phyloP scores from a whole-genome alignment of 352 stramenopile genomes.

The Peronospora belbahrii region DNA sequence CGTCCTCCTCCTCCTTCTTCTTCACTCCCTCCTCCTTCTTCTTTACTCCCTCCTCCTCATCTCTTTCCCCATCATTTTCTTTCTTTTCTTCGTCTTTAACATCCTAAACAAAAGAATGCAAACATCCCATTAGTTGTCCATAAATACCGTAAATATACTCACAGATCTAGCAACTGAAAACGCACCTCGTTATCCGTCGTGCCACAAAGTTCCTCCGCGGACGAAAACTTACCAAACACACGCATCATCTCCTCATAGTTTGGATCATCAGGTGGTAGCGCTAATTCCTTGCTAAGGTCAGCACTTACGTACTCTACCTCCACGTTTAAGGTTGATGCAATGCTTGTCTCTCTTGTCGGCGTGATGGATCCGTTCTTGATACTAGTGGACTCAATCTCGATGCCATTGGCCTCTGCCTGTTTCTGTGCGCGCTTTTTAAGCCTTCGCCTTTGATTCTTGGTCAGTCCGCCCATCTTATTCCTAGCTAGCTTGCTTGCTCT shows the following conservation, averaged over 20 bases:
- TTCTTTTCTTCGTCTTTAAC: conserved; percentile 20
- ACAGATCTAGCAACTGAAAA: too few relatives aligned
- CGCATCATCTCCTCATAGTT: conserved; percentile 82
- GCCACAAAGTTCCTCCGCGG: conserved; percentile 71
- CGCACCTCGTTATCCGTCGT: conserved; percentile 40
- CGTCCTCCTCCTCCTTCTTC: conserved; percentile 22
- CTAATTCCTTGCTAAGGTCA: conserved; percentile 58
- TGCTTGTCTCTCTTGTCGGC: neutral
- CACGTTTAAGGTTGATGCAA: conserved; percentile 27
- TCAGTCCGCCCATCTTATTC: conserved; percentile 45
- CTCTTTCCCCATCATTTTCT: conserved; percentile 5
- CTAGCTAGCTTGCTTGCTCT: too few relatives aligned
- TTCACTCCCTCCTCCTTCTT: conserved; percentile 20
- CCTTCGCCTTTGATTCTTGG: conserved; percentile 76
- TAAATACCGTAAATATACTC: too few relatives aligned
- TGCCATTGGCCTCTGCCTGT: conserved; percentile 33
- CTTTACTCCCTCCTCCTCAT: conserved; percentile 4
- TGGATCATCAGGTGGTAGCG: conserved; percentile 51
- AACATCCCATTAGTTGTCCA: neutral
- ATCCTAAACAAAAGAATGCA: conserved; percentile 20
- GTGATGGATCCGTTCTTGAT: neutral
- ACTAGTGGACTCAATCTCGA: neutral
- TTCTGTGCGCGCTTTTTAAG: conserved; percentile 83
- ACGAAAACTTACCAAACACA: conserved; percentile 83
- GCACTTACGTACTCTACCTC: conserved; percentile 82